These are phyloP conservation scores for Bassia scoparia DNA, from an alignment of 148 eudicot genomes.

Conservation along the genomic window DNA sequence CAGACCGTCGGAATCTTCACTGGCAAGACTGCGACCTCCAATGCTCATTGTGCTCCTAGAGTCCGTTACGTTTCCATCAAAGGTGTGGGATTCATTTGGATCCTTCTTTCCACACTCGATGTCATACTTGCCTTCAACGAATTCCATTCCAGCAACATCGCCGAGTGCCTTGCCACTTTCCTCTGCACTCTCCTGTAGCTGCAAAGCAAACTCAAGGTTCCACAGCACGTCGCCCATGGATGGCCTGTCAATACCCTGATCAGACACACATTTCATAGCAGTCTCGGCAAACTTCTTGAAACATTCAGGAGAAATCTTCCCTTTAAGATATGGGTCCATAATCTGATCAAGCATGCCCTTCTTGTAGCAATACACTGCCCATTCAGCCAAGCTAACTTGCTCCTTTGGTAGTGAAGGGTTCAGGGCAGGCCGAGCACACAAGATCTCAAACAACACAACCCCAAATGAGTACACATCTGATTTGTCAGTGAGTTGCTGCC, in stretches of 20 bases:
- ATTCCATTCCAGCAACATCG: conserved; percentile 34
- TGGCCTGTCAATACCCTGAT: conserved; percentile 88
- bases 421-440: conserved; percentile 92
- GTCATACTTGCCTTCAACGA: conserved; percentile 45
- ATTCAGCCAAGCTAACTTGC: conserved; percentile 92
- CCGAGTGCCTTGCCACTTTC: conserved; percentile 53
- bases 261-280: conserved; percentile 85
- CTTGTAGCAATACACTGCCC: conserved; percentile 78
- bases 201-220: conserved; percentile 93
- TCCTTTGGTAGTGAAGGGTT: conserved; percentile 89
- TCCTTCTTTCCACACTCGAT: conserved; percentile 56
- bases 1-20: conserved; percentile 85
- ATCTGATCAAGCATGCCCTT: conserved; percentile 83
- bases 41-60: conserved; percentile 88
- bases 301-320: conserved; percentile 90
- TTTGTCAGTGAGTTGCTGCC: conserved; percentile 89
- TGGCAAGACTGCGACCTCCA: conserved; percentile 77
- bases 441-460: conserved; percentile 80
- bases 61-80: conserved; percentile 57
- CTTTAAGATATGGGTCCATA: conserved; percentile 73
- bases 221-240: conserved; percentile 98
- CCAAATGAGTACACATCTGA: conserved; percentile 96
- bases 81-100: conserved; percentile 36
- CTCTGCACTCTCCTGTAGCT: conserved; percentile 90
- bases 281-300: conserved; percentile 86